A percentile compares a stretch with the other conserved stretches of the same genome.
Conservation (phyloP, 768 basidiomycete species). For the Lactarius tabidus region DNA sequence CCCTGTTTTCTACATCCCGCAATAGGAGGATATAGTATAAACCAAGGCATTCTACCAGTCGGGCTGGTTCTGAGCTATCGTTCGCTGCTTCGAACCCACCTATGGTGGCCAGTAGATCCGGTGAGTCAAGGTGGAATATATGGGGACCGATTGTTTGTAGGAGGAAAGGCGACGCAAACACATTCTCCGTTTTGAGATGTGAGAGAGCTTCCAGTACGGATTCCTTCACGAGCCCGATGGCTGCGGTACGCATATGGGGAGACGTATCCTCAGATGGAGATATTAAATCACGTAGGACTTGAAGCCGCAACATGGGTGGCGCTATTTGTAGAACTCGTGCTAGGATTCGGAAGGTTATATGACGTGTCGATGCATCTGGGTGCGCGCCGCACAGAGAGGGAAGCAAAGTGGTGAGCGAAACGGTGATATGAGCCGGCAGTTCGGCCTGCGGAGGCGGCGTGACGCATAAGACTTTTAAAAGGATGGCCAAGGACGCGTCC, state of each 20-base stretch:
- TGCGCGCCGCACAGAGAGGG: constrained; percentile 58
- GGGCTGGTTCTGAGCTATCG: constrained; percentile 51
- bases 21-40: constrained; percentile 63
- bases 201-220: constrained; percentile 52
- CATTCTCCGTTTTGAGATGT: constrained; percentile 31
- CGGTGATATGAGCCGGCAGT: constrained; percentile 43
- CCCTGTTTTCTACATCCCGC: constrained; percentile 56
- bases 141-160: constrained; percentile 56
- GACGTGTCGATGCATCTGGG: constrained; percentile 52
- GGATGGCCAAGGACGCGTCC: constrained; percentile 58
- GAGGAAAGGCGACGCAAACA: constrained; percentile 54
- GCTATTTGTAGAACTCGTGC: constrained; percentile 48
- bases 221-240: constrained; percentile 67
- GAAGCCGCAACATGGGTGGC: constrained; percentile 47
- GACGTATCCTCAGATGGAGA: constrained; percentile 42
- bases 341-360: constrained; percentile 58
- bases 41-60: constrained; percentile 62
- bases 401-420: constrained; percentile 48
- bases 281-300: constrained; percentile 51
- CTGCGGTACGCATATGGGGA: constrained; percentile 66
- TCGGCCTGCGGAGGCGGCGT: constrained; percentile 18
- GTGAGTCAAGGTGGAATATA: constrained; percentile 54
- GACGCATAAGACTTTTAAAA: constrained; percentile 38
- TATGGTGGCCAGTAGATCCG: constrained; percentile 42
- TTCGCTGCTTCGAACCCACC: constrained; percentile 38